Evolutionary conservation across 495 filamentous ascomycete genomes (phyloP).

Genomic region (Durotheca rogersii): DNA sequence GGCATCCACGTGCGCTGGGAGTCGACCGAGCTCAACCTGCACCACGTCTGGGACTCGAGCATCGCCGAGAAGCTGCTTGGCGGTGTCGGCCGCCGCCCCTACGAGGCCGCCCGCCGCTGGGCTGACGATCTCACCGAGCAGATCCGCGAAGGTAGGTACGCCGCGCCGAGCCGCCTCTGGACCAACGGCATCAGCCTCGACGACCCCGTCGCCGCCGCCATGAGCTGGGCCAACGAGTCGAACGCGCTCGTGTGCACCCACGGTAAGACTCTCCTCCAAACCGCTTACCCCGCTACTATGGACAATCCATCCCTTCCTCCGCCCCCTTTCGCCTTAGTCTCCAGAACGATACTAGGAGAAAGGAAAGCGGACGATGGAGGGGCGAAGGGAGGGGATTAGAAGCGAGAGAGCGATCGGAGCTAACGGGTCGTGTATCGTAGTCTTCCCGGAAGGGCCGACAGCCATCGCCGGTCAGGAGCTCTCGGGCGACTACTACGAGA

Average conservation of each 20-base stretch:
- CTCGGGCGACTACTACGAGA: conserved; percentile 61
- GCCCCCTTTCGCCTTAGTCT: not conserved
- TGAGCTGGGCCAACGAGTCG: conserved; percentile 62
- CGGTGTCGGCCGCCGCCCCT: conserved; percentile 42
- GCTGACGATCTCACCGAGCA: conserved; percentile 50
- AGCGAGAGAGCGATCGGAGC: too few species aligned
- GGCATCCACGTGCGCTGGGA: conserved; percentile 59
- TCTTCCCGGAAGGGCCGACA: conserved; percentile 56
- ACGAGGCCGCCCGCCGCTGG: conserved; percentile 52
- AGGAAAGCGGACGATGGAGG: too few species aligned
- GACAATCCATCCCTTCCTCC: too few species aligned
- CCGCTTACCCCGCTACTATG: too few species aligned
- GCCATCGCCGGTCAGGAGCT: conserved; percentile 60
- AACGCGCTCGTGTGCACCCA: conserved; percentile 62
- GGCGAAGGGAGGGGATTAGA: too few species aligned
- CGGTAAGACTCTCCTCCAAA: conserved; percentile 38
- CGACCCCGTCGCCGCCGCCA: conserved; percentile 50
- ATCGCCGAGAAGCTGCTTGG: conserved; percentile 62
- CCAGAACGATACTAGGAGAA: too few species aligned
- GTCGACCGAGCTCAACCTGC: conserved; percentile 50
- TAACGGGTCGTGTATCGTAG: conserved; percentile 36
- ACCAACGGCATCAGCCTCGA: conserved; percentile 49
- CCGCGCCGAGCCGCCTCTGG: conserved; percentile 45
- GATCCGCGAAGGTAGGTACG: conserved; percentile 57
- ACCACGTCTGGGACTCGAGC: conserved; percentile 63